Conservation (phyloP, 75 land plant genomes). For the Picea sitchensis region DNA sequence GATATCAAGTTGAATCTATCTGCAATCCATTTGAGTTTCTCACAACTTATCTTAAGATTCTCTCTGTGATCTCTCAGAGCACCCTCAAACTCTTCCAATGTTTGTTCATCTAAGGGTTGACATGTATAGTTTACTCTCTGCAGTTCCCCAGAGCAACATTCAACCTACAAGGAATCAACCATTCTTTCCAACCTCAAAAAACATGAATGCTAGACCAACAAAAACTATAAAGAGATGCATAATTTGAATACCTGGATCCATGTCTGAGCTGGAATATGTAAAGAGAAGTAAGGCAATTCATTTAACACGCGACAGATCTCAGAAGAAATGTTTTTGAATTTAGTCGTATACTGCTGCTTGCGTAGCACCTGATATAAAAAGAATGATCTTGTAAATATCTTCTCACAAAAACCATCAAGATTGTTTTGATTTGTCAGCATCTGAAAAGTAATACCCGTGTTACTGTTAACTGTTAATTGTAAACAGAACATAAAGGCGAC, state of each 20-base stretch:
- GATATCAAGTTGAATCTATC: conserved; percentile 22
- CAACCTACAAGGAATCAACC: background rate
- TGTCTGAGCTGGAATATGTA: background rate
- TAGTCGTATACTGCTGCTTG: background rate
- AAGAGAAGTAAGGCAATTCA: conserved; percentile 1
- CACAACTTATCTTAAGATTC: conserved; percentile 14
- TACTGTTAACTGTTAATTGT: too few relatives aligned
- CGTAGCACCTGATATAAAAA: background rate
- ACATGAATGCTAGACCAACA: too few relatives aligned
- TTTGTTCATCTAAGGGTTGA: conserved; percentile 10
- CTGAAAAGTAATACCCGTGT: too few relatives aligned
- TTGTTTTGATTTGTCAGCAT: too few relatives aligned
- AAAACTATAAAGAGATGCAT: too few relatives aligned
- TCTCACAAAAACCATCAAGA: too few relatives aligned
- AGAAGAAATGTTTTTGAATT: background rate
- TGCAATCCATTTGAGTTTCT: conserved; percentile 21
- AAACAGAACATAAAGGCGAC: too few relatives aligned
- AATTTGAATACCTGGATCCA: background rate
- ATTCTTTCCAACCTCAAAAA: too few relatives aligned
- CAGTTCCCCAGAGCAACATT: conserved; percentile 8
- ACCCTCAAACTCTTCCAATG: conserved; percentile 18
- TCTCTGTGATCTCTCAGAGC: conserved; percentile 14
- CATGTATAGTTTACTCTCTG: conserved; percentile 5
- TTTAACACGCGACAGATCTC: background rate
- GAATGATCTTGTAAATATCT: too few relatives aligned